These are phyloP conservation scores for Rubia tinctorum DNA, from an alignment of 305 asterid species.

Conservation along the genomic window DNA sequence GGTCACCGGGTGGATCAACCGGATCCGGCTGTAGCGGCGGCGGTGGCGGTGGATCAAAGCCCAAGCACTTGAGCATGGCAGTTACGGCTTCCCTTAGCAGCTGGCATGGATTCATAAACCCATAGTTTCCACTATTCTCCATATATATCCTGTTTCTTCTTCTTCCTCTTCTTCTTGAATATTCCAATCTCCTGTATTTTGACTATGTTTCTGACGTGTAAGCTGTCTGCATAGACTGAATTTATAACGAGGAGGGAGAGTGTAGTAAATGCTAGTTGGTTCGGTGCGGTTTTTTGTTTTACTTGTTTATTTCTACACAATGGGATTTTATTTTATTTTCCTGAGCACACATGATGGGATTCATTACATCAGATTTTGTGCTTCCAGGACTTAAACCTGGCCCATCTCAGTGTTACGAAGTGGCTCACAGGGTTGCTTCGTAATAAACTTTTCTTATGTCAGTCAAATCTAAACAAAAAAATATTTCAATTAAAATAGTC, in stretches of 20 bases:
- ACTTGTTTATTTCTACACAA: neutral
- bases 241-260: neutral
- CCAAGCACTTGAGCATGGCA: neutral
- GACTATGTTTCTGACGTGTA: neutral
- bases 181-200: neutral
- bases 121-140: neutral
- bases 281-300: neutral
- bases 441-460: too few species aligned
- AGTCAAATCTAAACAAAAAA: too few species aligned
- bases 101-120: conserved; percentile 5
- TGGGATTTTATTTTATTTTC: too few species aligned
- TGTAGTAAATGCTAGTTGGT: neutral
- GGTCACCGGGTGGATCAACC: neutral
- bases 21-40: neutral
- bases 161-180: neutral
- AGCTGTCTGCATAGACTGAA: neutral
- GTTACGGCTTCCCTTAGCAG: neutral
- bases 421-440: neutral
- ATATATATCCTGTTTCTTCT: too few species aligned
- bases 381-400: neutral
- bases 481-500: too few species aligned
- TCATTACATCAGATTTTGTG: neutral
- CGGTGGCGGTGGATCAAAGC: neutral
- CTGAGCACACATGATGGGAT: too few species aligned
- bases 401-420: too few species aligned